phyloP scores from a whole-genome alignment of 352 stramenopile species.

The Globisporangium ultimum region DNA sequence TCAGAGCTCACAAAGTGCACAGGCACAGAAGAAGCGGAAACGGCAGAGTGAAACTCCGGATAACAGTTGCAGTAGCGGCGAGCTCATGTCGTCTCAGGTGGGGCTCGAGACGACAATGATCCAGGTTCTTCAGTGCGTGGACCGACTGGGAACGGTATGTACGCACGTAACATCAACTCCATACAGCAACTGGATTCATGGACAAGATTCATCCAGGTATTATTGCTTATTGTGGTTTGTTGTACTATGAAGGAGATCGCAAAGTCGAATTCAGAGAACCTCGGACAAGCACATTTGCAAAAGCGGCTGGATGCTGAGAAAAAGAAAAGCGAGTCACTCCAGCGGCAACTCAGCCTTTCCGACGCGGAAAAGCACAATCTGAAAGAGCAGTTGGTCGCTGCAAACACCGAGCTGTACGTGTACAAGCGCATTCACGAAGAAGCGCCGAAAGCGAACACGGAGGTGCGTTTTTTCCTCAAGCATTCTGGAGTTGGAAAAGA shows the following conservation, averaged over 20 bases:
- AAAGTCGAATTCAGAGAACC: background rate
- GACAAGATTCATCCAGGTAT: background rate
- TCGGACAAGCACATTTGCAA: conserved; percentile 16
- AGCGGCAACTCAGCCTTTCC: conserved; percentile 21
- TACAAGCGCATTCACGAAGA: conserved; percentile 16
- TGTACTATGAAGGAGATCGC: background rate
- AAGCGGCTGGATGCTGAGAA: conserved; percentile 15
- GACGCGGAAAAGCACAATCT: conserved; percentile 31
- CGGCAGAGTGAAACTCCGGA: conserved; percentile 6
- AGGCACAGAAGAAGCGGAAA: conserved; percentile 10
- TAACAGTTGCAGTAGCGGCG: conserved; percentile 3
- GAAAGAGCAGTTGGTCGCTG: conserved; percentile 39
- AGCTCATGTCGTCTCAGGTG: conserved; percentile 9
- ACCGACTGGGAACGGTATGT: conserved; percentile 13
- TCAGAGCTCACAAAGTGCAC: conserved; percentile 2
- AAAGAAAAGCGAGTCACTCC: conserved; percentile 26
- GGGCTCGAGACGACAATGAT: conserved; percentile 27
- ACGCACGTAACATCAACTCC: too few species aligned
- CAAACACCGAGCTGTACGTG: conserved; percentile 44
- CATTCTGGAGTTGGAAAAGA: too few species aligned
- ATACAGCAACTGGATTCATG: background rate
- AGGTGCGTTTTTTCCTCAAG: background rate
- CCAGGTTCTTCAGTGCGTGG: conserved; percentile 24
- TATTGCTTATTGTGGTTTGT: background rate
- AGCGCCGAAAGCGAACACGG: background rate